These are phyloP conservation scores for Cytospora paraplurivora DNA, from an alignment of 2,329 filamentous ascomycete species.

Conservation along the genomic window DNA sequence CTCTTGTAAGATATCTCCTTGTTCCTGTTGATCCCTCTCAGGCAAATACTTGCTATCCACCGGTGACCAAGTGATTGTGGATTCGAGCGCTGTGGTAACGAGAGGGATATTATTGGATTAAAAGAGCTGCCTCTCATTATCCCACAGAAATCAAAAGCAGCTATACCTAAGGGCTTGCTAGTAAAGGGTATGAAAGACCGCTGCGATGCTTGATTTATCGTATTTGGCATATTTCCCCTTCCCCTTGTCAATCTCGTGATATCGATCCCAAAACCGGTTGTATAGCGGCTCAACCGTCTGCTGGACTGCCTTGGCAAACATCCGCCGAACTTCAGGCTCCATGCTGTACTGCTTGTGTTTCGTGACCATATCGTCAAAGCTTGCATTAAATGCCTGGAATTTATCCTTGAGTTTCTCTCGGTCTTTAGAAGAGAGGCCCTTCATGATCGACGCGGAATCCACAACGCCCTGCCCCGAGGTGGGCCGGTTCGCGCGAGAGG, in stretches of 20 bases:
- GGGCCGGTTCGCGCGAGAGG: constrained; percentile 71
- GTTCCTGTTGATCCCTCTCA: no score
- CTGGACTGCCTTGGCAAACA: constrained; percentile 82
- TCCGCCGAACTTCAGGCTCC: constrained; percentile 84
- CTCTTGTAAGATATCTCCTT: no score
- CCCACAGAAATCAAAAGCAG: constrained; percentile 22
- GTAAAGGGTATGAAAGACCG: constrained; percentile 59
- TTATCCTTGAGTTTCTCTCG: constrained; percentile 97
- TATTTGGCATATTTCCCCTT: constrained; percentile 99
- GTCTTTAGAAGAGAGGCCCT: constrained; percentile 82
- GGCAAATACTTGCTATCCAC: no score
- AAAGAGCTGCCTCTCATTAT: constrained; percentile 6
- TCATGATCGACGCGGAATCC: constrained; percentile 83
- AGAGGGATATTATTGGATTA: constrained; percentile 23
- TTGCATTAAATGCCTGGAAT: constrained; percentile 86
- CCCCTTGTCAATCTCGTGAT: constrained; percentile 96
- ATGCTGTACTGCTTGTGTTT: constrained; percentile 83
- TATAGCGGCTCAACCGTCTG: constrained; percentile 93
- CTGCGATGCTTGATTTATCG: constrained; percentile 80
- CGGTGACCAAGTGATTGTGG: neutral
- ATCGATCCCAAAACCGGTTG: constrained; percentile 92
- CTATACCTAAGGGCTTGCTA: constrained; percentile 31
- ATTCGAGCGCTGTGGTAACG: neutral
- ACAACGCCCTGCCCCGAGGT: constrained; percentile 68
- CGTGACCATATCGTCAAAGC: constrained; percentile 84